Conservation (phyloP, 352 stramenopile species). For the Sclerospora graminicola region DNA sequence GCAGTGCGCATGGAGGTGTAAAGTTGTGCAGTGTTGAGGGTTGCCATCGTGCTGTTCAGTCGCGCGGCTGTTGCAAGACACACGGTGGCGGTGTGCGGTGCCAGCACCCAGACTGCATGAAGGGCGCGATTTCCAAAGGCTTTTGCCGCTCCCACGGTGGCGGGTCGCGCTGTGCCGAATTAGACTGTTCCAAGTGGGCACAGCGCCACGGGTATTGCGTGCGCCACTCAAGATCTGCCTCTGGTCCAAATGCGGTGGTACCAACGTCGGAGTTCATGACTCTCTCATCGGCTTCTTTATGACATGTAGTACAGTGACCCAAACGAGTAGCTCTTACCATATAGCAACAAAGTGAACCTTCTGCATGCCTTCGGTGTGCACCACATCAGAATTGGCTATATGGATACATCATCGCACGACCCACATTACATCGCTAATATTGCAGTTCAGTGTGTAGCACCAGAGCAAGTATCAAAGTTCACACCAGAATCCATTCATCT, state of each 20-base stretch:
- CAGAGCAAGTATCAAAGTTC: slow-evolving; percentile 15
- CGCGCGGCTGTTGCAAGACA: slow-evolving; percentile 78
- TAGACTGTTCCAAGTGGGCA: slow-evolving; percentile 61
- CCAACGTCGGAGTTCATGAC: slow-evolving; percentile 1
- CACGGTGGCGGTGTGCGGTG: slow-evolving; percentile 81
- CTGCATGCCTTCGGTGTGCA: too few relatives aligned
- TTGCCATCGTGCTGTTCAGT: slow-evolving; percentile 69
- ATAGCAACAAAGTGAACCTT: neutral
- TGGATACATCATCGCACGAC: neutral
- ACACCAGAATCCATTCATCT: slow-evolving; percentile 19
- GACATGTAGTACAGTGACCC: neutral
- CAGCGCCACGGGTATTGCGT: slow-evolving; percentile 68
- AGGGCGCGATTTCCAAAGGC: slow-evolving; percentile 80
- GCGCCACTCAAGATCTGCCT: slow-evolving; percentile 45
- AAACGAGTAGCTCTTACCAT: too few relatives aligned
- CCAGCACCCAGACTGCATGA: slow-evolving; percentile 61
- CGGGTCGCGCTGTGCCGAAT: slow-evolving; percentile 60
- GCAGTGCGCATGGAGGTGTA: slow-evolving; percentile 63
- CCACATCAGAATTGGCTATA: too few relatives aligned
- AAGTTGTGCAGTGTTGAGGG: slow-evolving; percentile 65
- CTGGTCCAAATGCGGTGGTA: slow-evolving; percentile 1
- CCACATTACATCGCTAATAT: slow-evolving; percentile 23
- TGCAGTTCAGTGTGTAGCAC: slow-evolving; percentile 25
- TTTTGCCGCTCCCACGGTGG: slow-evolving; percentile 78
- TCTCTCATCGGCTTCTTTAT: slow-evolving; percentile 1